Percentiles rank a stretch among this genome's conserved stretches.
Conservation (phyloP, 306 rosid species). For the Prunus kanzakura region DNA sequence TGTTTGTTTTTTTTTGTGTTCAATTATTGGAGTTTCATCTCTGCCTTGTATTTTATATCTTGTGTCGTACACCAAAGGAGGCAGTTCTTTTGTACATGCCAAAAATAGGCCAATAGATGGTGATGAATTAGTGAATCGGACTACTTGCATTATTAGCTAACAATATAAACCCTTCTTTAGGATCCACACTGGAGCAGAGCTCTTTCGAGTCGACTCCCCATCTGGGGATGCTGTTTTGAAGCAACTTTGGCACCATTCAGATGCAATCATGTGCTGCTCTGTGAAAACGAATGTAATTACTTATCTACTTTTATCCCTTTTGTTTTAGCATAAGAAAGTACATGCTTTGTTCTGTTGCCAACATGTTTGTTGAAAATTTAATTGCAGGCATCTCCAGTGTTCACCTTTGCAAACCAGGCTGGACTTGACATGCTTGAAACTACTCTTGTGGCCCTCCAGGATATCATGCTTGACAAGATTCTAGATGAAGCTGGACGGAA, state of each 20-base stretch:
- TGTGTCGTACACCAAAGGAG: too few species aligned
- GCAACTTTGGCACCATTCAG: slow-evolving; percentile 89
- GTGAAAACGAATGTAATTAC: slow-evolving; percentile 67
- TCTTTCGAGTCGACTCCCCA: slow-evolving; percentile 48
- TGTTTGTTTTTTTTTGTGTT: neutral
- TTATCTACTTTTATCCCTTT: neutral
- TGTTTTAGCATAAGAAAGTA: neutral
- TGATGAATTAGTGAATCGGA: neutral
- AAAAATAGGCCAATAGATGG: neutral
- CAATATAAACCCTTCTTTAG: slow-evolving; percentile 27
- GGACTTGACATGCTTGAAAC: slow-evolving; percentile 99
- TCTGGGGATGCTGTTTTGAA: slow-evolving; percentile 78
- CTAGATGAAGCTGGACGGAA: slow-evolving; percentile 86
- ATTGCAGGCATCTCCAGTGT: slow-evolving; percentile 83
- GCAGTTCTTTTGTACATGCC: neutral
- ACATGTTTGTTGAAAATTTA: neutral
- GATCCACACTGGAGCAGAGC: slow-evolving; percentile 72
- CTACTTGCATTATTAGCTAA: neutral
- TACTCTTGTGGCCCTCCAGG: slow-evolving; percentile 92
- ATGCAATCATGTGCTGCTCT: slow-evolving; percentile 93
- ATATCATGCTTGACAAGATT: slow-evolving; percentile 90
- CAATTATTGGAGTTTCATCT: too few species aligned
- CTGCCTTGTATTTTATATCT: neutral
- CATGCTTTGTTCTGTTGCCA: neutral
- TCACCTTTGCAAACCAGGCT: slow-evolving; percentile 94